Conservation (phyloP, 305 asterid species). For the Fraxinus xanthoxyloides region DNA sequence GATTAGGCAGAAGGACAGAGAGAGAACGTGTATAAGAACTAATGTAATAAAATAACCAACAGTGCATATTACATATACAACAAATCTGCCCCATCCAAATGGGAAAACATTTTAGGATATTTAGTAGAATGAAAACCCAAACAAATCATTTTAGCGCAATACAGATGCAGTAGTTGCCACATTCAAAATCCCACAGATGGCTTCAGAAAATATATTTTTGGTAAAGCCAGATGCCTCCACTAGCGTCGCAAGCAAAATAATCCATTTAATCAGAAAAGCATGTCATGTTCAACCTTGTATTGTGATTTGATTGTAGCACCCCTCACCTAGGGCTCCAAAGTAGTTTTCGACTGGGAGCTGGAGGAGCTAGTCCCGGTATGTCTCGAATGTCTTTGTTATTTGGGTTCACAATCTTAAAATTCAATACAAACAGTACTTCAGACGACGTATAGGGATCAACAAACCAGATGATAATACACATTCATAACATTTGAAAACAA, state of each 20-base stretch:
- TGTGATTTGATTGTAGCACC: slow-evolving; percentile 11
- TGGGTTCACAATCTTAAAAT: slow-evolving; percentile 80
- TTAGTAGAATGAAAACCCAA: slow-evolving; percentile 22
- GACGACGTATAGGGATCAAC: slow-evolving; percentile 8
- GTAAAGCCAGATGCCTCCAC: slow-evolving; percentile 21
- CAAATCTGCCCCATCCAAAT: slow-evolving; percentile 31
- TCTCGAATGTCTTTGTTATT: slow-evolving; percentile 74
- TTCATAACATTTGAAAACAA: neutral
- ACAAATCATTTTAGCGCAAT: slow-evolving; percentile 21
- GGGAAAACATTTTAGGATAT: slow-evolving; percentile 21
- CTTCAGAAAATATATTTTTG: neutral
- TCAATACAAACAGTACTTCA: slow-evolving; percentile 6
- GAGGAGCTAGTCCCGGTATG: slow-evolving; percentile 96
- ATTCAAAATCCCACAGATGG: slow-evolving; percentile 19
- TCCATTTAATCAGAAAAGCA: slow-evolving; percentile 24
- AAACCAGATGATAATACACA: neutral
- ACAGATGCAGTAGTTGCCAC: slow-evolving; percentile 23
- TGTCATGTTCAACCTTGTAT: slow-evolving; percentile 19
- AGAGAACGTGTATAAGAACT: neutral
- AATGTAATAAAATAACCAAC: neutral
- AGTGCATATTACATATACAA: slow-evolving; percentile 20
- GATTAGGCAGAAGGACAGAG: neutral
- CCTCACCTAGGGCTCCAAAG: slow-evolving; percentile 52
- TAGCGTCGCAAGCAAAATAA: neutral
- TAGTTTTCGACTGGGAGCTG: slow-evolving; percentile 68